phyloP scores from a whole-genome alignment of 371 early-diverging fungal species.

The Modicella reniformis region DNA sequence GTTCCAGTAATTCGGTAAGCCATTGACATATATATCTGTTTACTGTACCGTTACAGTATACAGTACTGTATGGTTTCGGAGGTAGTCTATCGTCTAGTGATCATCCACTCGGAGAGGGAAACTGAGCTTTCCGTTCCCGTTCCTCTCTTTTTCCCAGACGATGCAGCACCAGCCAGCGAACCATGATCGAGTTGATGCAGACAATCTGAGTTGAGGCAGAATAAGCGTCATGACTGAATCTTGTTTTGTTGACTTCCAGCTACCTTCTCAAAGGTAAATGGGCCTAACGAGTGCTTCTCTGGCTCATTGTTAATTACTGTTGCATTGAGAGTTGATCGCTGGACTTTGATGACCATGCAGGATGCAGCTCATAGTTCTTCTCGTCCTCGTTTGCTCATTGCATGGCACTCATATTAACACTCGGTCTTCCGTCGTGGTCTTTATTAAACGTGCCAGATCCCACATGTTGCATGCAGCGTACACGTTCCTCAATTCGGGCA shows the following conservation, averaged over 20 bases:
- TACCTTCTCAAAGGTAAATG: not conserved
- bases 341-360: not conserved
- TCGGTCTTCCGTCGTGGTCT: too few relatives aligned
- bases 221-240: not conserved
- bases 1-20: conserved; percentile 17
- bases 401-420: too few relatives aligned
- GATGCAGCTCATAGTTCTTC: not conserved
- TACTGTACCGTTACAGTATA: not conserved
- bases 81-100: not conserved
- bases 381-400: too few relatives aligned
- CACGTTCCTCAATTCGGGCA: too few relatives aligned
- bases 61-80: not conserved
- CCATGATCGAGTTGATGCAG: not conserved
- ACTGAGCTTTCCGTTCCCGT: not conserved
- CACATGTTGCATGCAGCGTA: not conserved
- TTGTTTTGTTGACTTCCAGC: not conserved
- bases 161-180: not conserved
- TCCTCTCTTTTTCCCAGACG: not conserved
- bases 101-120: not conserved
- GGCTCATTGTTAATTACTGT: not conserved
- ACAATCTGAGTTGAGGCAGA: not conserved
- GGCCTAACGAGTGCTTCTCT: not conserved
- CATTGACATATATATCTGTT: not conserved
- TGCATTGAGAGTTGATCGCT: not conserved
- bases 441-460: not conserved